Base-by-base conservation (phyloP, 805 yeast genomes). In the Tetrapisispora pingtungensis region DNA sequence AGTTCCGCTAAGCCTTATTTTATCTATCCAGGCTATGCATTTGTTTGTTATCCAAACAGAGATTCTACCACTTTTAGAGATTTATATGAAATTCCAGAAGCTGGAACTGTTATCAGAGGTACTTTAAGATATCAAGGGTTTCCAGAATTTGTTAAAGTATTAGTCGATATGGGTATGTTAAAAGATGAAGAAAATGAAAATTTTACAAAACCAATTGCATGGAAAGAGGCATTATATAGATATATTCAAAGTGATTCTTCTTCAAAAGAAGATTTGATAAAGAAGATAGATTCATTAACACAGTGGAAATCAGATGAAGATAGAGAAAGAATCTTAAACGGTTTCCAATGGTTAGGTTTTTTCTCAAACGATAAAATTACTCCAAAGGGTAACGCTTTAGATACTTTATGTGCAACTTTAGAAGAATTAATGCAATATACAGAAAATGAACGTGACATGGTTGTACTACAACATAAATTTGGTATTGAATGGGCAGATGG, bases 401-500 rank as follows among this genome's bases (percentile, higher is more conserved):
- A 93, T 70, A 88, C 98, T 26, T 71, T 93, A 64, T 93, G 98
- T 73, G 96, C 97, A 45, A 84, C 96, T 52, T 77, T 93, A 56
- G 97, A 93, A 75, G 80, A 83, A 58, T 75, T 84, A 74, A 86
- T 93, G 96, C 97, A 90, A 74, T 89, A 84, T 68, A 96, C 80
- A 67, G 81, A 82, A 62, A 90, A 85, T 53, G 98, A 93, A 77
- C 84, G 96, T 68, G 98, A 93, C 68, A 72, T 90, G 67, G 96
- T 93, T 53, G 79, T 84, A 59, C 76, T 93, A 63, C 98, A 93
- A 75, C 98, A 93, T 78, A 90, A 89, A 75, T 93, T 93, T 61
- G 97, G 95, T 57, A 87, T 93, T 56, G 93, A 84, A 70, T 86
- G 95, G 90, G 88, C 90, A 45, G 93, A 93, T 60, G 97, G 97